Evolutionary conservation across 1,284 basidiomycete genomes (phyloP), one percentile per base, ranked within the genome.

Genomic region (Pseudomicrostroma phylloplanum): DNA sequence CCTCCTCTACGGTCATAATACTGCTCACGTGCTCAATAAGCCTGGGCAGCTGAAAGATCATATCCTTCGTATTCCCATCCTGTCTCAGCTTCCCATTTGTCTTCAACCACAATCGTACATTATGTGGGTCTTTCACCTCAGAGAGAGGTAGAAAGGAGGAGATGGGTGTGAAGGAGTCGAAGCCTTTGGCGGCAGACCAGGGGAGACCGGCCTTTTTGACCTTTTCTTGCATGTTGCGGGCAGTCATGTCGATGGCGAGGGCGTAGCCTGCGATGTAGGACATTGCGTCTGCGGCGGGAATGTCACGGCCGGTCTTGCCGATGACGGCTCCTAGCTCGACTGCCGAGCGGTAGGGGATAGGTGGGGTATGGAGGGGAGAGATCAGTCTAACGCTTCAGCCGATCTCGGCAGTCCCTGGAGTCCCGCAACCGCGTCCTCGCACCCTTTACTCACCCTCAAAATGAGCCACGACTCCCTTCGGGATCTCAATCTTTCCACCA

Each of bases 301-400:
- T 91, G 77, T 96, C 87, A 6, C 91, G 84, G 25, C 90, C 92
- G 8, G 82, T 81, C 80, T 89, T 89, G 62, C 92, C 92, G 64
- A 98, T 92, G 60, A 98, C 86, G n/a, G 97, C 86, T 23, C 92
- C 94, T 56, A 98, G 89, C 82, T 98, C 94, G 68, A 98, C 94
- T 36, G 30, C 30, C 4, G 9, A 36, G 30, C 30, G 30, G 30
- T 36, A 36, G 30, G 9, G 9, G 30, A 9, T 3, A 36, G 3
- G 4, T 94, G 70, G 21, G 12, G 30, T 60, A 59, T 56, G 57
- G 11, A 21, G 36, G 41, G 51, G 9, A 9, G 30, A 36, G 30
- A 9, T 57, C 57, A 55, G 42, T 53, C 26, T 7, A 8, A 9
- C 30, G 30, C 30, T 36, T 23, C 46, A 48, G 17, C 46, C 17